Evolutionary conservation across 306 rosid genomes (phyloP), one percentile per base, ranked within the genome.

Genomic region (Gastrolobium bilobum): DNA sequence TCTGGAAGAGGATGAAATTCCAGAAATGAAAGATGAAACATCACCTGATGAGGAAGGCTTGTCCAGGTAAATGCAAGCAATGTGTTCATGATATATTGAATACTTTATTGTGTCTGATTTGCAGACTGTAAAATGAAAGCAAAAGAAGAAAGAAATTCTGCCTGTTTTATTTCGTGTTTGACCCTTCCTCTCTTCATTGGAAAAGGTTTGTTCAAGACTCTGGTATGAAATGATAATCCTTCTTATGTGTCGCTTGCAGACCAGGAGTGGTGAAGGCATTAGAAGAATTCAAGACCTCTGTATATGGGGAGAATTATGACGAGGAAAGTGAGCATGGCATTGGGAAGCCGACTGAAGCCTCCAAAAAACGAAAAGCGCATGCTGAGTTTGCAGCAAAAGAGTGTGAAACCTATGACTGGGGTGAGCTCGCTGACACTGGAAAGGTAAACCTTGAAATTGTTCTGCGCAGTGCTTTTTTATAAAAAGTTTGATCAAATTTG

Each of bases 41-140:
- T 38, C 81, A 54, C 99, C 99, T 58, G 97, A 92, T 64, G 99
- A 89, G 78, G 97, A 92, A 88, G 97, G 97, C 83, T 82, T 94
- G 90, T 74, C 97, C 40, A 92, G 92, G 99, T 89, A 84, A 82
- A 69, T 51, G 4, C 39, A 74, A 76, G 35, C 39, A 74, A 76
- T 30, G 31, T n/a, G 71, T 56, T 71, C 42, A 52, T 44, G 7
- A 39, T 65, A 75, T 46, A 43, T 56, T 76, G 74, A 66, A 34
- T 43, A 71, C 51, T 71, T 39, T 70, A 54, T 63, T 57, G 33
- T 64, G 62, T 13, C 67, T 61, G 68, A 74, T 54, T 35, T 52
- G 38, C 72, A 4, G 59, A n/a, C 10, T 15, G 40, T n/a, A 71
- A 59, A 35, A 57, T 68, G 48, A 63, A 50, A 31, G 37, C 31